Percentiles rank a stretch among this genome's conserved stretches.
Evolutionary conservation across 306 rosid genomes (phyloP).

Genomic region (Inga leiocalycina): DNA sequence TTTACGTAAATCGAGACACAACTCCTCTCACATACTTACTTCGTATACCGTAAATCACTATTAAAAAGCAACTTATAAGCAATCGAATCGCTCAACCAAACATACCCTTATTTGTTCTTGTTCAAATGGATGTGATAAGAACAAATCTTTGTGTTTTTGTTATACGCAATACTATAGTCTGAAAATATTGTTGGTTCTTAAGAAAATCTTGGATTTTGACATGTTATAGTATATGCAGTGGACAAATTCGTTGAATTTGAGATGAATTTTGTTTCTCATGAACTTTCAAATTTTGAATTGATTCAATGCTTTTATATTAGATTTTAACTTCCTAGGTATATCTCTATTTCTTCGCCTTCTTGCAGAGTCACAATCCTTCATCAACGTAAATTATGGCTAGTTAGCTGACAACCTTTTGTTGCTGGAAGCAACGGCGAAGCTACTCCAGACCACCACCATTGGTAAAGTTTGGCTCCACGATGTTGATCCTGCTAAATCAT

Average conservation of each 20-base stretch:
- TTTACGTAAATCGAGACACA: no score
- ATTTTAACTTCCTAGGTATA: no score
- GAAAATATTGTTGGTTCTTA: neutral
- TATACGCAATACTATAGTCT: neutral
- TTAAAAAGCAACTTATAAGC: no score
- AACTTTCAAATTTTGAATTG: constrained; percentile 10
- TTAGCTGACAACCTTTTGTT: constrained; percentile 62
- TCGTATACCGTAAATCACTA: no score
- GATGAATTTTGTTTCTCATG: neutral
- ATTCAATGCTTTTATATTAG: neutral
- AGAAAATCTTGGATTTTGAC: constrained; percentile 11
- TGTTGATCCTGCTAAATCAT: constrained; percentile 50
- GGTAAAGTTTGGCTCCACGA: constrained; percentile 53
- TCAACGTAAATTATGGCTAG: constrained; percentile 73
- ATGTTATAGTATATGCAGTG: neutral
- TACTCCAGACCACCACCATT: constrained; percentile 56
- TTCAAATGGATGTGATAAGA: neutral
- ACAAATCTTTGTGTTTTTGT: neutral
- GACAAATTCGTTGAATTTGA: no score
- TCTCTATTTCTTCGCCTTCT: neutral
- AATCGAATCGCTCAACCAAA: no score
- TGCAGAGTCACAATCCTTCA: constrained; percentile 61
- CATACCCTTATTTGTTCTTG: neutral
- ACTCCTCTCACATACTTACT: no score
- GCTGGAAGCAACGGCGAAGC: constrained; percentile 43